Percentiles rank a stretch among this genome's conserved stretches.
phyloP scores from a whole-genome alignment of 2,329 filamentous ascomycete genomes.

The Claviceps maximensis region DNA sequence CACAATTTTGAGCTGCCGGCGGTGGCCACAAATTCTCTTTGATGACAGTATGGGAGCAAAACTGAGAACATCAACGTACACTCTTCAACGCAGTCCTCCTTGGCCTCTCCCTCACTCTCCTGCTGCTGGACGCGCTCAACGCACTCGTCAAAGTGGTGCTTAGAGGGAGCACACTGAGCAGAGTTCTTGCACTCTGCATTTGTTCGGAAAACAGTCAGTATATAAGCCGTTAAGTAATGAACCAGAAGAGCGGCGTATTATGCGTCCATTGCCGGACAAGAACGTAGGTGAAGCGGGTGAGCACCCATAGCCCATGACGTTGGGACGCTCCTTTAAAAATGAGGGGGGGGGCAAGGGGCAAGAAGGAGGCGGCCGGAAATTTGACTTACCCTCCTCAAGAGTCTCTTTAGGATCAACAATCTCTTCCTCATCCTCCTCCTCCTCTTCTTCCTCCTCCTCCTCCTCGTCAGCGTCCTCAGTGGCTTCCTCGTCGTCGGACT shows the following conservation, averaged over 20 bases:
- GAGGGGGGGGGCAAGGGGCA: too few species aligned
- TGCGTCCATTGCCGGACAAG: background rate
- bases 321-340: background rate
- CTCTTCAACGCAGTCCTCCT: slow-evolving; percentile 98
- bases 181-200: slow-evolving; percentile 76
- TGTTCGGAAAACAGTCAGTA: slow-evolving; percentile 10
- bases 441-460: slow-evolving; percentile 38
- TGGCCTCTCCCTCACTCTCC: slow-evolving; percentile 56
- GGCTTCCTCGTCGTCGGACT: slow-evolving; percentile 22
- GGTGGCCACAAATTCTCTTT: background rate
- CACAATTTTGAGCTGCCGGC: background rate
- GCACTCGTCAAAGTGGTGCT: slow-evolving; percentile 98
- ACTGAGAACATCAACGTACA: slow-evolving; percentile 51
- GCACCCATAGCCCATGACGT: slow-evolving; percentile 1
- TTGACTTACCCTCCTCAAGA: slow-evolving; percentile 74
- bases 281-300: background rate
- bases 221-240: background rate
- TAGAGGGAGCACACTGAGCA: slow-evolving; percentile 68
- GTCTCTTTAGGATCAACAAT: slow-evolving; percentile 78
- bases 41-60: background rate
- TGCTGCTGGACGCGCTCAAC: slow-evolving; percentile 67
- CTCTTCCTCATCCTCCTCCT: slow-evolving; percentile 61
- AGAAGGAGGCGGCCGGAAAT: background rate
- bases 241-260: background rate
- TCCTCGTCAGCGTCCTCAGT: slow-evolving; percentile 30